These are phyloP conservation scores for Suillus bovinus DNA, from an alignment of 768 basidiomycete genomes.

Conservation along the genomic window DNA sequence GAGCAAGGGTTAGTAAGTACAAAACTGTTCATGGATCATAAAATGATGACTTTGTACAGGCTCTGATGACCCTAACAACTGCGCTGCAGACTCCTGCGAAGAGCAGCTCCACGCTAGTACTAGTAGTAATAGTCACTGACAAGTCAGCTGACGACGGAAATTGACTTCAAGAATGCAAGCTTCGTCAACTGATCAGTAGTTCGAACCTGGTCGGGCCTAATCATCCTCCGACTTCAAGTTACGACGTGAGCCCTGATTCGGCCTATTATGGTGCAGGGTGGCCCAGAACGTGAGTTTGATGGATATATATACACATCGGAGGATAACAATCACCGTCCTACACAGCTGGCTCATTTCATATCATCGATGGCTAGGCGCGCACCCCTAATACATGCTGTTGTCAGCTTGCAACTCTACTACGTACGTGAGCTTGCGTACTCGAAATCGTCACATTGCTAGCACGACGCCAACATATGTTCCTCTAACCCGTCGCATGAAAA, in stretches of 20 bases:
- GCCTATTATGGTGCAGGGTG: constrained; percentile 1
- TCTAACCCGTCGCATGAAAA: background rate
- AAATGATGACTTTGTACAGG: background rate
- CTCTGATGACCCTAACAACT: background rate
- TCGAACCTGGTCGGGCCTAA: constrained; percentile 6
- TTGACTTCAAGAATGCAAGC: background rate
- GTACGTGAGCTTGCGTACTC: background rate
- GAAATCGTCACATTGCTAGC: too few relatives aligned
- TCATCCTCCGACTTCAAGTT: constrained; percentile 2
- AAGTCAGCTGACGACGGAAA: background rate
- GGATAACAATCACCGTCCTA: constrained; percentile 3
- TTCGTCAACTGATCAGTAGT: background rate
- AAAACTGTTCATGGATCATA: too few relatives aligned
- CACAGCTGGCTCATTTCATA: background rate
- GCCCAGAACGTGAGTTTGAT: background rate
- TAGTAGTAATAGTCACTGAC: too few relatives aligned
- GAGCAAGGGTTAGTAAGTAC: too few relatives aligned
- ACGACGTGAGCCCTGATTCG: background rate
- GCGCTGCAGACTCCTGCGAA: background rate
- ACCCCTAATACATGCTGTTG: background rate
- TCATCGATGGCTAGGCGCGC: background rate
- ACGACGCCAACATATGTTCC: background rate
- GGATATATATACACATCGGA: background rate
- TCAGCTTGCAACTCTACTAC: background rate
- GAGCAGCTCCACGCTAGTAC: background rate